These are phyloP conservation scores for Suillus discolor DNA, from an alignment of 768 basidiomycete species.

Conservation along the genomic window DNA sequence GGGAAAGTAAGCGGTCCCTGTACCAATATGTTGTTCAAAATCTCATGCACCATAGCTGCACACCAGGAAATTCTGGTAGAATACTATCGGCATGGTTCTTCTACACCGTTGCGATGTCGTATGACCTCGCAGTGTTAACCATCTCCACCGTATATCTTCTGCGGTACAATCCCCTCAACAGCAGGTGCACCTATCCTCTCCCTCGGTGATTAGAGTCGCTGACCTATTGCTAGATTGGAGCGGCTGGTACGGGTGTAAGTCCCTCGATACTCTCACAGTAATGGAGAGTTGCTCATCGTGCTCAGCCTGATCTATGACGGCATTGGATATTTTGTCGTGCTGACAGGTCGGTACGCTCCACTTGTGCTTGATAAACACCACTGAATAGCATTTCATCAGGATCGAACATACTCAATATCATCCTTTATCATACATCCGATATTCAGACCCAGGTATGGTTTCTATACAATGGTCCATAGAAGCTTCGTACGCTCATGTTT, in stretches of 20 bases:
- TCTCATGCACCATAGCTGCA: conserved; percentile 45
- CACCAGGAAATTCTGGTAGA: conserved; percentile 32
- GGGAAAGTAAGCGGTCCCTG: conserved; percentile 36
- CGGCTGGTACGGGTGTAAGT: conserved; percentile 32
- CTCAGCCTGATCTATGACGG: conserved; percentile 70
- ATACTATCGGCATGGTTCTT: conserved; percentile 54
- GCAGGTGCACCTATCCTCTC: conserved; percentile 22
- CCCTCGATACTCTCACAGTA: conserved; percentile 2
- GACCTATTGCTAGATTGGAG: conserved; percentile 22
- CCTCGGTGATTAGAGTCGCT: background rate
- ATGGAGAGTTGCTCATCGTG: conserved; percentile 8
- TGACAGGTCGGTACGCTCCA: conserved; percentile 46
- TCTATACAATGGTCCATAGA: conserved; percentile 27
- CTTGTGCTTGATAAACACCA: background rate
- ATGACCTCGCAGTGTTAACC: conserved; percentile 52
- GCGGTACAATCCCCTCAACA: conserved; percentile 39
- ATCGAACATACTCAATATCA: conserved; percentile 53
- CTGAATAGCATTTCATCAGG: conserved; percentile 41
- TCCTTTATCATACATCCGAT: conserved; percentile 45
- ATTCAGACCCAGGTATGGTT: conserved; percentile 44
- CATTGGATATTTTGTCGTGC: conserved; percentile 59
- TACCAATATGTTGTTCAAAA: background rate
- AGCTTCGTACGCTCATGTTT: conserved; percentile 10
- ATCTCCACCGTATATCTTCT: conserved; percentile 56
- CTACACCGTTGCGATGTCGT: conserved; percentile 59